Conservation (phyloP, 345 rosid species). For the Carallia pectinifolia region DNA sequence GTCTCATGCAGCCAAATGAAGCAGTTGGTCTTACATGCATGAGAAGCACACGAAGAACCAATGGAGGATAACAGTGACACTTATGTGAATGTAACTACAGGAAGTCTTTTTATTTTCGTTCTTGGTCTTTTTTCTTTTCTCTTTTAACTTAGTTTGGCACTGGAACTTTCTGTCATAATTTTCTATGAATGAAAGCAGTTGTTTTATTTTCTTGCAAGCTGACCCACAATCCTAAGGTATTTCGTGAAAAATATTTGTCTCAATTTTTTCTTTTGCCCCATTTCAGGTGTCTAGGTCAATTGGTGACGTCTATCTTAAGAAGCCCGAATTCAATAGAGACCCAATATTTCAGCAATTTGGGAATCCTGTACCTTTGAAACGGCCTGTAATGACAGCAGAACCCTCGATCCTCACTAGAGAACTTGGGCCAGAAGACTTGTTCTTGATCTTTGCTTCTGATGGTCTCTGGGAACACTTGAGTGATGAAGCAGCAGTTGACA, state of each 20-base stretch:
- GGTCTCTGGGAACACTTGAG: conserved; percentile 99
- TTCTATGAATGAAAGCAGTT: not conserved
- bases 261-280: conserved; percentile 2
- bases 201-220: not conserved
- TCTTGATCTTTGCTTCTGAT: conserved; percentile 95
- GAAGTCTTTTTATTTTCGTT: conserved; percentile 15
- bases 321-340: conserved; percentile 79
- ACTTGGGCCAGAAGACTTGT: conserved; percentile 70
- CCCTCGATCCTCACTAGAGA: conserved; percentile 74
- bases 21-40: conserved; percentile 33
- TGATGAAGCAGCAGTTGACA: conserved; percentile 82
- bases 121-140: not conserved
- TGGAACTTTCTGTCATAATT: not conserved
- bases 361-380: conserved; percentile 64
- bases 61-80: too few species aligned
- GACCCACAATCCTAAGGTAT: conserved; percentile 1
- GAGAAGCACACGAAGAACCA: conserved; percentile 15
- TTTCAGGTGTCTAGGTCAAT: conserved; percentile 94
- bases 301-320: conserved; percentile 91
- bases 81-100: conserved; percentile 2
- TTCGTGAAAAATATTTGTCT: conserved; percentile 9
- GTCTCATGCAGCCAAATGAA: conserved; percentile 27
- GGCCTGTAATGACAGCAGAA: conserved; percentile 87
- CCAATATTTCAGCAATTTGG: conserved; percentile 80
- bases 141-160: not conserved